Evolutionary conservation across 2,329 filamentous ascomycete species (phyloP).

Genomic region (Zymoseptoria pseudotritici): DNA sequence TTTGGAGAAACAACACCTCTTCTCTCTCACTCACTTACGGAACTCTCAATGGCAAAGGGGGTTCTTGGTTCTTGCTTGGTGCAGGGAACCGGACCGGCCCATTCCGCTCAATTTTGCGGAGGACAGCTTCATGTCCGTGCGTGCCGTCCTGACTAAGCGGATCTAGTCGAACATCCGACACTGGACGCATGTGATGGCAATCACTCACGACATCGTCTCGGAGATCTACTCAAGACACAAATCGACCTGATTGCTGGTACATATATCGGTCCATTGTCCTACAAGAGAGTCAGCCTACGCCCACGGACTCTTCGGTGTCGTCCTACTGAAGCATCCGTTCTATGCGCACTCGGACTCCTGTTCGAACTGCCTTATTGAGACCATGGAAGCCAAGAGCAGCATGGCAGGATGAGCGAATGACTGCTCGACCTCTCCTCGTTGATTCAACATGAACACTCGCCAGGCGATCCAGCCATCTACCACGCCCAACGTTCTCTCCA

Average conservation of each 20-base stretch:
- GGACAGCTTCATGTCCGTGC: neutral
- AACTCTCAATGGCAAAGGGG: no score
- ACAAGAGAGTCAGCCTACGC: no score
- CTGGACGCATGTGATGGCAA: neutral
- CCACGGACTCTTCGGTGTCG: neutral
- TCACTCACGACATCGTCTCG: neutral
- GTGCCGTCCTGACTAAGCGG: neutral
- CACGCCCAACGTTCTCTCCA: conserved; percentile 69
- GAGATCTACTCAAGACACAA: no score
- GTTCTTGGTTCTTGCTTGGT: neutral
- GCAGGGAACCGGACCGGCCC: no score
- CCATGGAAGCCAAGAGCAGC: neutral
- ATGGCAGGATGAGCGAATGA: neutral
- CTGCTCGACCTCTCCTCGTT: no score
- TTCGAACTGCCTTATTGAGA: neutral
- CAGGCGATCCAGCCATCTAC: conserved; percentile 72
- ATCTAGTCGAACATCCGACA: neutral
- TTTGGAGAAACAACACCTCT: no score
- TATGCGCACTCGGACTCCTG: no score
- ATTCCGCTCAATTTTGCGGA: no score
- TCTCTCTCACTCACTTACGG: no score
- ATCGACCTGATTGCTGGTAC: neutral
- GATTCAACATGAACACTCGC: conserved; percentile 77
- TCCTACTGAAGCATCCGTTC: neutral
- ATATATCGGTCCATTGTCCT: neutral